These are phyloP conservation scores for Acidomyces sp. DNA, from an alignment of 495 filamentous ascomycete genomes.

Conservation along the genomic window DNA sequence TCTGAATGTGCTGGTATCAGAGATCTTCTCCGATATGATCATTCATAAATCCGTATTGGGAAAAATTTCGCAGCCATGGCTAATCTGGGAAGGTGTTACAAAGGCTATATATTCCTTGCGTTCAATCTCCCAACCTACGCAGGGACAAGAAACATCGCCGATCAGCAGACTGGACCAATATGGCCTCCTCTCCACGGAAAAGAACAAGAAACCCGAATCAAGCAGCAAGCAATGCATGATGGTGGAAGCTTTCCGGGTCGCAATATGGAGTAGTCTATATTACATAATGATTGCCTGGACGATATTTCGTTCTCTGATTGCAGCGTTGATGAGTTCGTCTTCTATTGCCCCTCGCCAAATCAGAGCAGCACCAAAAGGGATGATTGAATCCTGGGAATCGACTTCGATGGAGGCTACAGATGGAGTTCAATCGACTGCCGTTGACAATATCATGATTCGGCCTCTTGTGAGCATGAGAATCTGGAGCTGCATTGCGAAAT, in stretches of 20 bases:
- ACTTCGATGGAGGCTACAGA: too few relatives aligned
- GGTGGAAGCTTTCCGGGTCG: not conserved
- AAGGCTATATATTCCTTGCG: conserved; percentile 38
- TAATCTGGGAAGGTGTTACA: conserved; percentile 68
- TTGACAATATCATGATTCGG: conserved; percentile 33
- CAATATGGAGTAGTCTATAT: conserved; percentile 9
- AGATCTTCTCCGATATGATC: conserved; percentile 76
- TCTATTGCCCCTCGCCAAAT: not conserved
- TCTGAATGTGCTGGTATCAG: conserved; percentile 64
- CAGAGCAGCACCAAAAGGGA: not conserved
- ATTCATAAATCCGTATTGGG: conserved; percentile 64
- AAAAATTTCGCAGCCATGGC: conserved; percentile 68
- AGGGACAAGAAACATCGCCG: not conserved
- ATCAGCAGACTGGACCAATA: conserved; percentile 23
- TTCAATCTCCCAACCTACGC: not conserved
- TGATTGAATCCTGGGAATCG: too few relatives aligned
- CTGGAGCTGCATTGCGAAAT: conserved; percentile 54
- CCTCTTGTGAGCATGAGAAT: conserved; percentile 63
- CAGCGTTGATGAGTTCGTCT: conserved; percentile 9
- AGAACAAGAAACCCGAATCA: not conserved
- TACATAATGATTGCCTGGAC: conserved; percentile 2
- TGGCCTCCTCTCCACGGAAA: conserved; percentile 23
- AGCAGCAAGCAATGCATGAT: not conserved
- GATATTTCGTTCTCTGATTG: conserved; percentile 3
- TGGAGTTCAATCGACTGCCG: too few relatives aligned